A percentile compares a stretch with the other conserved stretches of the same genome.
Evolutionary conservation across 2,329 filamentous ascomycete genomes (phyloP).

Genomic region (Fusarium nygamai): DNA sequence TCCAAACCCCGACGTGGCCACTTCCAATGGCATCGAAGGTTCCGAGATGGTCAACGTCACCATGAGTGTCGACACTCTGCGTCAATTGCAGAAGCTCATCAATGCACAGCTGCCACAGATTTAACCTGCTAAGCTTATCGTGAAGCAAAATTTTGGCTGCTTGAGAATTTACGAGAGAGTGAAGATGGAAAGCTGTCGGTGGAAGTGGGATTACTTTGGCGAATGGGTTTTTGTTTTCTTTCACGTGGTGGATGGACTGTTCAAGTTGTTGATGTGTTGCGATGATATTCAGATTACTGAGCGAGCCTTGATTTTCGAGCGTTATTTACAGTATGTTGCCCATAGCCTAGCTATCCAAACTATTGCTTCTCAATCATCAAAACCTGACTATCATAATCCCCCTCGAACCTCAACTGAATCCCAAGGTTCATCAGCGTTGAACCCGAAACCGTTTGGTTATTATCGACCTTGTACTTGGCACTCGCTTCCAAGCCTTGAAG

Average conservation of each 20-base stretch:
- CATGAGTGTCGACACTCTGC: conserved; percentile 45
- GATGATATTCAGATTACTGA: too few relatives aligned
- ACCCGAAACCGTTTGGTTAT: conserved; percentile 63
- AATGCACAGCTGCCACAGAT: conserved; percentile 14
- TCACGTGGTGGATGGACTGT: background rate
- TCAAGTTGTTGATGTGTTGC: rapidly evolving
- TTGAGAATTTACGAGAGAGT: rapidly evolving
- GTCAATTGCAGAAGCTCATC: conserved; percentile 43
- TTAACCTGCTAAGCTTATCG: background rate
- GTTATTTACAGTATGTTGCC: background rate
- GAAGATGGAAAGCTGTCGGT: background rate
- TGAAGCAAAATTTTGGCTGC: rapidly evolving
- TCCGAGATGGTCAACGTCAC: conserved; percentile 42
- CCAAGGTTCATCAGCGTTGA: conserved; percentile 71
- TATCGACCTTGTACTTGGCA: conserved; percentile 64
- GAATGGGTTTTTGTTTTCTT: rapidly evolving
- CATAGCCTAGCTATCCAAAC: too few relatives aligned
- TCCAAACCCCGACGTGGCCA: conserved; percentile 53
- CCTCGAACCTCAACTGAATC: conserved; percentile 60
- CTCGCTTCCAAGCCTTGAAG: conserved; percentile 65
- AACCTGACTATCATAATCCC: conserved; percentile 67
- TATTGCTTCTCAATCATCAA: conserved; percentile 61
- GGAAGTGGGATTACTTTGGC: rapidly evolving
- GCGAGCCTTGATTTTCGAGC: background rate
- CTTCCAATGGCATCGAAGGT: conserved; percentile 45